Conservation (phyloP, 31 red algal species). For the Asparagopsis taxiformis region DNA sequence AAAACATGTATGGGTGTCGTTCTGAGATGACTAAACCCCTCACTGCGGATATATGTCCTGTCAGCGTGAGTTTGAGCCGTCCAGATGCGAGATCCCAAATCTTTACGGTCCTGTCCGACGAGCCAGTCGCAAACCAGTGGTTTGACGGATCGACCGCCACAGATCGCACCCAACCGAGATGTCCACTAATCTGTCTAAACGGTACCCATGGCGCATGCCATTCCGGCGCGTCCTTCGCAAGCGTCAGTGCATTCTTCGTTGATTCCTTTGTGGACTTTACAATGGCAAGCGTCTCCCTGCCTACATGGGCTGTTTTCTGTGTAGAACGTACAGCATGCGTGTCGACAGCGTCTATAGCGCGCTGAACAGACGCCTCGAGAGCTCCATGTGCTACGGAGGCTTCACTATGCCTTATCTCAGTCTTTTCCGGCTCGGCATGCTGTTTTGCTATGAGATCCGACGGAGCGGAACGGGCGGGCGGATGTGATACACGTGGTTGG, state of each 20-base stretch:
- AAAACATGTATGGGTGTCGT: slow-evolving; percentile 92
- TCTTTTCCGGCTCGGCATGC: neutral
- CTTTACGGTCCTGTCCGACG: slow-evolving; percentile 88
- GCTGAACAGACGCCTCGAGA: neutral
- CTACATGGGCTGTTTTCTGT: neutral
- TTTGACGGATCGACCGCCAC: slow-evolving; percentile 83
- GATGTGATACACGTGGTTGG: neutral
- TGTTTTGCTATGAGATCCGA: neutral
- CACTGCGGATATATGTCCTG: slow-evolving; percentile 88
- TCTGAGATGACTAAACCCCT: slow-evolving; percentile 68
- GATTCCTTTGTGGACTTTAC: neutral
- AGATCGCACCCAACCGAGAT: slow-evolving; percentile 89
- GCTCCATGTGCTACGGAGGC: neutral
- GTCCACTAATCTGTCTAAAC: slow-evolving; percentile 69
- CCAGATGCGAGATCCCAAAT: slow-evolving; percentile 92
- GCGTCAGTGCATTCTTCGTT: slow-evolving; percentile 5
- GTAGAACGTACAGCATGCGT: neutral
- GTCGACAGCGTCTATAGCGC: neutral
- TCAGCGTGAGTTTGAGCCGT: slow-evolving; percentile 79
- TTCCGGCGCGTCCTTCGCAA: slow-evolving; percentile 33
- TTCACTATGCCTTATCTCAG: too few relatives aligned
- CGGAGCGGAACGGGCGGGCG: neutral
- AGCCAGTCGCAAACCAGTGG: slow-evolving; percentile 88
- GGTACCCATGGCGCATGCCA: slow-evolving; percentile 85
- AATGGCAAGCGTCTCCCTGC: neutral